phyloP scores from a whole-genome alignment of 176 grass and related monocot genomes.

The Dendrocalamus sinicus region DNA sequence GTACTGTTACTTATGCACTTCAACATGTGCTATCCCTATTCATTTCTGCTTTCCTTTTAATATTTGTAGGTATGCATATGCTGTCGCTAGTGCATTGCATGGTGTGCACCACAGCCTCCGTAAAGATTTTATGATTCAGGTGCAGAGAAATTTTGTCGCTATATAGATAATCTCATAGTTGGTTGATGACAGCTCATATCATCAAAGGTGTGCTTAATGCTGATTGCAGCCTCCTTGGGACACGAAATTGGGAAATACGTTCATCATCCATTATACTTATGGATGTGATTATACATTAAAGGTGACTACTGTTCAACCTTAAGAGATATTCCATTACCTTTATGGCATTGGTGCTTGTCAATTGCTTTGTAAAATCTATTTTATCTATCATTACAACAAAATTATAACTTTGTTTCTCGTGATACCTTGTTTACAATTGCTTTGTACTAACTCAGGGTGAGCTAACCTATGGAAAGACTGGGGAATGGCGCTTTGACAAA shows the following conservation, averaged over 20 bases:
- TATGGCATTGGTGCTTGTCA: not conserved
- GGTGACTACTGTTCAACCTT: constrained; percentile 49
- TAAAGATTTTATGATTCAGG: constrained; percentile 99
- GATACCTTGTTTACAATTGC: constrained; percentile 26
- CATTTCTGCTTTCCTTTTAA: constrained; percentile 13
- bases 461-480: constrained; percentile 88
- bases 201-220: constrained; percentile 44
- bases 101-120: constrained; percentile 89
- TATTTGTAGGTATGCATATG: constrained; percentile 92
- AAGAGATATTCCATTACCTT: constrained; percentile 14
- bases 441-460: constrained; percentile 64
- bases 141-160: constrained; percentile 46
- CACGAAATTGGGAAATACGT: constrained; percentile 57
- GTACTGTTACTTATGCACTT: constrained; percentile 7
- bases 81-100: constrained; percentile 96
- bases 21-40: constrained; percentile 4
- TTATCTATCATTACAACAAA: not conserved
- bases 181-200: constrained; percentile 13
- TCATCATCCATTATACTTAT: constrained; percentile 95
- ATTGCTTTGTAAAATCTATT: constrained; percentile 35
- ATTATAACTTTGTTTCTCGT: constrained; percentile 13
- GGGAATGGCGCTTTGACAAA: constrained; percentile 96
- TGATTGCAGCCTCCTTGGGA: constrained; percentile 91
- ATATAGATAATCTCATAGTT: constrained; percentile 36
- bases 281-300: constrained; percentile 89